A percentile compares a stretch with the other conserved stretches of the same genome.
Evolutionary conservation across 495 filamentous ascomycete genomes (phyloP).

Genomic region (Haplographium delicatum): DNA sequence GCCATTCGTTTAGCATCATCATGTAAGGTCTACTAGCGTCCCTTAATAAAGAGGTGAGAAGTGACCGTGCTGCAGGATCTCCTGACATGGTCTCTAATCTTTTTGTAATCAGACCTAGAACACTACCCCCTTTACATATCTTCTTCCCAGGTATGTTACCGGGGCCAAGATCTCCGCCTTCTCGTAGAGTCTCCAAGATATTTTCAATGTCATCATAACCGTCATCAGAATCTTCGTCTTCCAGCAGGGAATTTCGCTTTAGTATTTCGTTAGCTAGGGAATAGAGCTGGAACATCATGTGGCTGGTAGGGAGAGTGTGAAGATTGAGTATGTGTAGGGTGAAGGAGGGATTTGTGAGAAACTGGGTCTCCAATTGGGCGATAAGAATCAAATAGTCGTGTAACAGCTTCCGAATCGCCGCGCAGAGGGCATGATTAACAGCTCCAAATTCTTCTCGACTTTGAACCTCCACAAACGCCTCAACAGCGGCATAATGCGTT

Average conservation of each 20-base stretch:
- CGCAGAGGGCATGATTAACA: slow-evolving; percentile 95
- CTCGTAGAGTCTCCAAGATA: slow-evolving; percentile 73
- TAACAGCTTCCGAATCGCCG: slow-evolving; percentile 81
- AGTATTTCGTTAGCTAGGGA: slow-evolving; percentile 81
- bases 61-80: slow-evolving; percentile 75
- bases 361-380: slow-evolving; percentile 86
- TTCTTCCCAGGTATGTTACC: slow-evolving; percentile 81
- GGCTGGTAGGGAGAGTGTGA: slow-evolving; percentile 80
- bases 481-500: slow-evolving; percentile 83
- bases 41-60: slow-evolving; percentile 74
- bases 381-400: slow-evolving; percentile 92
- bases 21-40: slow-evolving; percentile 94
- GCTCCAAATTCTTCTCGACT: slow-evolving; percentile 88
- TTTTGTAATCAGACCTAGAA: slow-evolving; percentile 78
- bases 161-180: slow-evolving; percentile 70
- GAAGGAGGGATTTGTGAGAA: slow-evolving; percentile 79
- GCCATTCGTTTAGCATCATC: slow-evolving; percentile 97
- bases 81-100: slow-evolving; percentile 83
- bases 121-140: slow-evolving; percentile 89
- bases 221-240: slow-evolving; percentile 80
- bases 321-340: slow-evolving; percentile 90
- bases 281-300: slow-evolving; percentile 86
- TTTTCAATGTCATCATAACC: slow-evolving; percentile 82
- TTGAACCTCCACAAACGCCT: slow-evolving; percentile 90
- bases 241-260: slow-evolving; percentile 78